phyloP scores from a whole-genome alignment of 495 filamentous ascomycete genomes.

The Neurospora sp. region DNA sequence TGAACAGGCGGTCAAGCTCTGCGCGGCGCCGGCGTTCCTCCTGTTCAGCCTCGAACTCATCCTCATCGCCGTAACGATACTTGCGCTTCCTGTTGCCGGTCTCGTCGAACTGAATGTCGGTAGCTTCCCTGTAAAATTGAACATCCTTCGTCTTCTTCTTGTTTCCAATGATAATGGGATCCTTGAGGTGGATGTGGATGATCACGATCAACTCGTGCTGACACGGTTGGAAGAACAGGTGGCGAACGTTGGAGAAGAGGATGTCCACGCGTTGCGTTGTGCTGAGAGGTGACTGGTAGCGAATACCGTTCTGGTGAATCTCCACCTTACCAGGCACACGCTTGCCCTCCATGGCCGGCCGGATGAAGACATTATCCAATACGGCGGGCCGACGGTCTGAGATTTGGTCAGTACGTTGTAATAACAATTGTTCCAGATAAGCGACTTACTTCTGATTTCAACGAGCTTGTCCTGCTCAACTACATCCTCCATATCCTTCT shows the following conservation, averaged over 20 bases:
- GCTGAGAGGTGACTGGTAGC: constrained; percentile 82
- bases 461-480: constrained; percentile 96
- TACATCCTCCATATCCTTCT: constrained; percentile 99
- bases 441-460: constrained; percentile 68
- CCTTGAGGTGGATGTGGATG: constrained; percentile 95
- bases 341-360: constrained; percentile 90
- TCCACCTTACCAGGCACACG: constrained; percentile 90
- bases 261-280: constrained; percentile 79
- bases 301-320: constrained; percentile 97
- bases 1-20: constrained; percentile 90
- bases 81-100: constrained; percentile 96
- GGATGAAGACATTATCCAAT: constrained; percentile 85
- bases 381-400: constrained; percentile 76
- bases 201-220: constrained; percentile 93
- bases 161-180: constrained; percentile 97
- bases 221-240: constrained; percentile 97
- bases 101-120: constrained; percentile 97
- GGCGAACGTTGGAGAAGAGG: constrained; percentile 96
- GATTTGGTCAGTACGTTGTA: constrained; percentile 21
- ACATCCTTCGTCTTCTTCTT: constrained; percentile 94
- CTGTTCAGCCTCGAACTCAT: constrained; percentile 97
- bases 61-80: constrained; percentile 97
- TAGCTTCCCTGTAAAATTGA: constrained; percentile 96
- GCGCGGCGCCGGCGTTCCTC: constrained; percentile 86
- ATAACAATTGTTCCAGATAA: not conserved